Evolutionary conservation across 192 early-diverging fungal genomes (phyloP).

Genomic region (Dispira parvispora): DNA sequence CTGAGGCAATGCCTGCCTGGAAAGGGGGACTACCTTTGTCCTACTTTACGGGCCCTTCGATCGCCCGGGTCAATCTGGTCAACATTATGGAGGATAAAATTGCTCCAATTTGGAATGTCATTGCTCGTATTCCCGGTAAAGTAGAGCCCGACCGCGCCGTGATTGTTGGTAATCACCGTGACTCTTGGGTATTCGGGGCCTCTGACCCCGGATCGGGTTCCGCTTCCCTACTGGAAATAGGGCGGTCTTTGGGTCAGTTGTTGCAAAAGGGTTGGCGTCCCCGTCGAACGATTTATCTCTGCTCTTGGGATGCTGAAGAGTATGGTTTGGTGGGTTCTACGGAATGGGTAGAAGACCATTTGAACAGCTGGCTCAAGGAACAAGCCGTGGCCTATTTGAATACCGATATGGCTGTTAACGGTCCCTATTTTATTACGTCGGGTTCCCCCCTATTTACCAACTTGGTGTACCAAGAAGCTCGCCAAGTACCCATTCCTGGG

Average conservation of each 20-base stretch:
- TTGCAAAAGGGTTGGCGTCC: slow-evolving; percentile 39
- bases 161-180: slow-evolving; percentile 44
- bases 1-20: slow-evolving; percentile 18
- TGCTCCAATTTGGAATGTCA: slow-evolving; percentile 39
- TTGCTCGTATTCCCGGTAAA: slow-evolving; percentile 33
- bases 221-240: slow-evolving; percentile 38
- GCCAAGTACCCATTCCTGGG: slow-evolving; percentile 24
- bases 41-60: slow-evolving; percentile 38
- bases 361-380: slow-evolving; percentile 26
- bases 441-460: slow-evolving; percentile 29
- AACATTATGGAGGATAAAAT: slow-evolving; percentile 30
- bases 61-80: slow-evolving; percentile 26
- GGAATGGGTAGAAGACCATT: slow-evolving; percentile 44
- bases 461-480: slow-evolving; percentile 29
- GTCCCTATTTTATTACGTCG: slow-evolving; percentile 23
- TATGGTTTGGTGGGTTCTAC: slow-evolving; percentile 44
- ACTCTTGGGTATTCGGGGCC: slow-evolving; percentile 48
- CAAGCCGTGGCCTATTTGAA: slow-evolving; percentile 37
- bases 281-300: slow-evolving; percentile 35
- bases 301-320: slow-evolving; percentile 51
- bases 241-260: slow-evolving; percentile 29
- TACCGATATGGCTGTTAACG: slow-evolving; percentile 33
- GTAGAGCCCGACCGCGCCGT: slow-evolving; percentile 29
- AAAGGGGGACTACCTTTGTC: slow-evolving; percentile 29
- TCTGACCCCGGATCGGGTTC: slow-evolving; percentile 41